phyloP scores from a whole-genome alignment of 2,329 filamentous ascomycete species.

The Hymenoscyphus linearis region DNA sequence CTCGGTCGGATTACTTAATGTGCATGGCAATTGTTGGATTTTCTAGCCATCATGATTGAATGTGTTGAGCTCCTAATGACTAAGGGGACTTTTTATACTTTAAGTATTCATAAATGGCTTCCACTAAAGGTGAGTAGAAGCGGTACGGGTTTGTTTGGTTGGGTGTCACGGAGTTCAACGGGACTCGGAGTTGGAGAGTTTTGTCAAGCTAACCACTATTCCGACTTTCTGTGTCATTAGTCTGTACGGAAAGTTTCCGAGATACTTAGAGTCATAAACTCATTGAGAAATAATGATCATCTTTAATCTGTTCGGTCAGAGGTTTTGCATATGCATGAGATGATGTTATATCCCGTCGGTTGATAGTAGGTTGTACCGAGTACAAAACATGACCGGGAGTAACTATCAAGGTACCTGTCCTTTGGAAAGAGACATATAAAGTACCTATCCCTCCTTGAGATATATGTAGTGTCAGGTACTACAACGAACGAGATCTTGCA shows the following conservation, averaged over 20 bases:
- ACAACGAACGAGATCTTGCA: neutral
- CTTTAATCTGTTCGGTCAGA: neutral
- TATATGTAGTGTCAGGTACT: neutral
- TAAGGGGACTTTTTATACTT: slow-evolving; percentile 14
- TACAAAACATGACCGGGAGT: neutral
- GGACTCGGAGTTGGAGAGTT: neutral
- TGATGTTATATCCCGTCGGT: neutral
- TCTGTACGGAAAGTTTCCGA: neutral
- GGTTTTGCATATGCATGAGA: neutral
- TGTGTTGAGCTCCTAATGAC: slow-evolving; percentile 11
- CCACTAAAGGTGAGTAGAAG: slow-evolving; percentile 25
- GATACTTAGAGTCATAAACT: neutral
- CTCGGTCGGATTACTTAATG: slow-evolving; percentile 4
- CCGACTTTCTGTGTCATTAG: neutral
- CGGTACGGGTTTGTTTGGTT: slow-evolving; percentile 20
- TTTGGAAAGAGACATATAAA: neutral
- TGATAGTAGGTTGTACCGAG: neutral
- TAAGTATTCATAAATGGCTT: slow-evolving; percentile 12
- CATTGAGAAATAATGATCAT: neutral
- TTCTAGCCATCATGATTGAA: neutral
- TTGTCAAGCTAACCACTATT: neutral
- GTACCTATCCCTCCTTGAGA: neutral
- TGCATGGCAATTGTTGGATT: slow-evolving; percentile 4
- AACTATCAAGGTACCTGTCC: neutral
- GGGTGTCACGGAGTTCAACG: slow-evolving; percentile 2